phyloP scores from a whole-genome alignment of 1,284 basidiomycete genomes.

The Kwoniella shivajii region DNA sequence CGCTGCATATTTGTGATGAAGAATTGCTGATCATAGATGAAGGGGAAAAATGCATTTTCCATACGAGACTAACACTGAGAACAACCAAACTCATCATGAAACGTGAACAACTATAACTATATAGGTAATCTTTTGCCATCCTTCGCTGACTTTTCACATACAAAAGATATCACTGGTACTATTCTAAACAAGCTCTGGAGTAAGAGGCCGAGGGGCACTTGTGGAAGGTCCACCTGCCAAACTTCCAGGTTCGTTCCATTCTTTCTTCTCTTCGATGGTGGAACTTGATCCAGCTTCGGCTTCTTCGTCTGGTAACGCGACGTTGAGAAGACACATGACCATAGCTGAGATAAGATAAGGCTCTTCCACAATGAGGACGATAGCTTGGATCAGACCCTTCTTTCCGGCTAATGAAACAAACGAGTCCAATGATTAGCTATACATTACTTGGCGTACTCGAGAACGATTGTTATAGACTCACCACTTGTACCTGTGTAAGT shows the following conservation, averaged over 20 bases:
- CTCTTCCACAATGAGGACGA: slow-evolving; percentile 79
- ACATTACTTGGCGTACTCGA: not conserved
- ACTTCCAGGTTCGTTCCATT: slow-evolving; percentile 19
- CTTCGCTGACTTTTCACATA: no score
- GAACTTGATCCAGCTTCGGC: slow-evolving; percentile 9
- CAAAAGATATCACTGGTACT: no score
- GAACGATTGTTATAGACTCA: slow-evolving; percentile 1
- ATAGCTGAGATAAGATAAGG: slow-evolving; percentile 42
- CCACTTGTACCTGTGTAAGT: slow-evolving; percentile 56
- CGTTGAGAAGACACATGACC: slow-evolving; percentile 36
- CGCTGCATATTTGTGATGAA: no score
- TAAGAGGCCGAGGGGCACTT: not conserved
- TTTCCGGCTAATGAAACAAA: slow-evolving; percentile 58
- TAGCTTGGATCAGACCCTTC: slow-evolving; percentile 73
- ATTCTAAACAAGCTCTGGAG: slow-evolving; percentile 4
- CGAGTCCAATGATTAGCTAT: not conserved
- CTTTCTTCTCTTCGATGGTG: slow-evolving; percentile 14
- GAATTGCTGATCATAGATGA: no score
- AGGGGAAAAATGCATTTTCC: no score
- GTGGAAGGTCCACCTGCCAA: slow-evolving; percentile 2
- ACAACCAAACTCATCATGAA: no score
- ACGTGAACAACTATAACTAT: no score
- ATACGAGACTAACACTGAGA: no score
- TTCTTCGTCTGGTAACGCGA: slow-evolving; percentile 24
- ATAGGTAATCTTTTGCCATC: no score